A percentile compares a stretch with the other conserved stretches of the same genome.
Conservation (phyloP, 345 rosid genomes). For the Erysimum cheiranthoides region DNA sequence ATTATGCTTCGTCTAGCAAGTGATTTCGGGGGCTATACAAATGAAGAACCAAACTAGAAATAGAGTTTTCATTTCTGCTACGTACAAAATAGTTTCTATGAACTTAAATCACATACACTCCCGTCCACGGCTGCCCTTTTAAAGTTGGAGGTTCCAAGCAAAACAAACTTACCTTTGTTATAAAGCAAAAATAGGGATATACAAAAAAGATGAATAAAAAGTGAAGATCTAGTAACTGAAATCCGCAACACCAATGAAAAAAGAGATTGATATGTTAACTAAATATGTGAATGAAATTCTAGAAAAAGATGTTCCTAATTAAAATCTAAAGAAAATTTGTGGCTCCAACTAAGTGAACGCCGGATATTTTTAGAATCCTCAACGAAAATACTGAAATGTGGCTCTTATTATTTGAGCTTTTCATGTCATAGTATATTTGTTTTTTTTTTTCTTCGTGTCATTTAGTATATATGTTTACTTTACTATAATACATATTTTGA, state of each 20-base stretch:
- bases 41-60: not conserved
- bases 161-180: not conserved
- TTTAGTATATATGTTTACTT: not conserved
- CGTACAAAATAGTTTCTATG: not conserved
- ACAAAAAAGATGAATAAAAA: too few relatives aligned
- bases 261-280: not conserved
- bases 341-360: not conserved
- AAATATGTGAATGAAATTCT: not conserved
- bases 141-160: not conserved
- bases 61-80: not conserved
- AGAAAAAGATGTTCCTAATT: not conserved
- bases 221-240: not conserved
- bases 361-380: not conserved
- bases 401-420: not conserved
- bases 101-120: not conserved
- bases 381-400: not conserved
- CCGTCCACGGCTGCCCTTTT: not conserved
- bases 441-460: too few relatives aligned
- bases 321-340: not conserved
- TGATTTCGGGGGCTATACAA: not conserved
- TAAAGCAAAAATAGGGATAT: too few relatives aligned
- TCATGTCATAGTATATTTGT: too few relatives aligned
- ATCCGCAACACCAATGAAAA: conserved; percentile 2
- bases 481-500: not conserved
- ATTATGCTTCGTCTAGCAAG: conserved; percentile 4